Evolutionary conservation across 2,329 filamentous ascomycete genomes (phyloP).

Genomic region (Aspergillus proliferans): DNA sequence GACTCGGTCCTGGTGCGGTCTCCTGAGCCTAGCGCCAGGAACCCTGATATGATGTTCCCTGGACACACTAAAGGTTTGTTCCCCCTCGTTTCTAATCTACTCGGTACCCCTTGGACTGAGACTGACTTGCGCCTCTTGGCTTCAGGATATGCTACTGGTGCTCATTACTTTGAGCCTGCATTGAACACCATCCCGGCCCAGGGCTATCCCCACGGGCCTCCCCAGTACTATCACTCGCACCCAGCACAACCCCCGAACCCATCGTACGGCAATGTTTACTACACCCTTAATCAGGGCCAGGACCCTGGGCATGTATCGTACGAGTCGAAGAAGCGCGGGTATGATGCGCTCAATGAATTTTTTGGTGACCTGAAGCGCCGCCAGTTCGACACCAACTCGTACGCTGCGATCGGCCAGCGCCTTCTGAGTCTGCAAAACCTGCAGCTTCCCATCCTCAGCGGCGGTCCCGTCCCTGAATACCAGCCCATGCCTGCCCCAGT

Average conservation of each 20-base stretch:
- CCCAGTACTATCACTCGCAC: slow-evolving; percentile 50
- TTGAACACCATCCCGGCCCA: slow-evolving; percentile 41
- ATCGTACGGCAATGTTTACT: slow-evolving; percentile 71
- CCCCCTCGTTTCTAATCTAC: neutral
- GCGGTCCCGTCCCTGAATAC: slow-evolving; percentile 50
- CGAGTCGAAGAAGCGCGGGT: slow-evolving; percentile 75
- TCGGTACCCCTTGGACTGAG: slow-evolving; percentile 5
- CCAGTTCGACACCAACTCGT: slow-evolving; percentile 82
- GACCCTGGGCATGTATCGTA: slow-evolving; percentile 58
- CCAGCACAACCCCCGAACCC: slow-evolving; percentile 49
- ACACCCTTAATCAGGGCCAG: slow-evolving; percentile 61
- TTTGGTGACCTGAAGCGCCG: slow-evolving; percentile 89
- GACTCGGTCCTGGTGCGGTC: slow-evolving; percentile 72
- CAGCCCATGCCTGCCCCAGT: slow-evolving; percentile 49
- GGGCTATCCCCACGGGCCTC: slow-evolving; percentile 37
- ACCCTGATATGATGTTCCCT: slow-evolving; percentile 37
- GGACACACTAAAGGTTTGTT: slow-evolving; percentile 32
- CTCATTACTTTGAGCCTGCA: slow-evolving; percentile 54
- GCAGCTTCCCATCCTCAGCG: slow-evolving; percentile 55
- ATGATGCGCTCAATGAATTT: slow-evolving; percentile 86
- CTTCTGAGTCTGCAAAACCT: slow-evolving; percentile 73
- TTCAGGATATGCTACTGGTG: slow-evolving; percentile 27
- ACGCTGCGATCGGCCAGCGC: slow-evolving; percentile 82
- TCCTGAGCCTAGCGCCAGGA: slow-evolving; percentile 51
- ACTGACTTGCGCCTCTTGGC: slow-evolving; percentile 1